Conservation (phyloP, 2,329 filamentous ascomycete species). For the Fusarium equiseti region DNA sequence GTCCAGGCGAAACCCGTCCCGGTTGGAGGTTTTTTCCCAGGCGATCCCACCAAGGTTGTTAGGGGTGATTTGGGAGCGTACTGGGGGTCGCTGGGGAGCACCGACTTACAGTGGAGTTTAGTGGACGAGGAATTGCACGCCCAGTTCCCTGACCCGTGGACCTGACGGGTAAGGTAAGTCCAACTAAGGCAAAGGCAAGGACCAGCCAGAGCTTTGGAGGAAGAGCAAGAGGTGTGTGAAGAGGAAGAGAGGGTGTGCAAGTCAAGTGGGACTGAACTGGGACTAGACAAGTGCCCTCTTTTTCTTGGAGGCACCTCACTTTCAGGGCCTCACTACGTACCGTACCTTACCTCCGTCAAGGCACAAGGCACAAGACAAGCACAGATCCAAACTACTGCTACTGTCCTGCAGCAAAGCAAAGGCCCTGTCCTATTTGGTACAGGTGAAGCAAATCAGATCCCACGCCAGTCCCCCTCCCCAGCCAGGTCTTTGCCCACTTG, state of each 20-base stretch:
- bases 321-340: constrained; percentile 13
- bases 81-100: constrained; percentile 43
- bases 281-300: background rate
- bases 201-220: background rate
- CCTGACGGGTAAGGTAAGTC: constrained; percentile 4
- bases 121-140: constrained; percentile 20
- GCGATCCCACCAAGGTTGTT: constrained; percentile 51
- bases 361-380: constrained; percentile 32
- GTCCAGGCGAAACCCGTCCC: constrained; percentile 34
- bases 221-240: constrained; percentile 17
- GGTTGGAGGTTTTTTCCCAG: constrained; percentile 48
- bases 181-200: background rate
- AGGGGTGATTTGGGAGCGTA: constrained; percentile 52
- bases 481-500: constrained; percentile 38
- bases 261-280: background rate
- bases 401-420: constrained; percentile 21
- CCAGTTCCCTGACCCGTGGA: constrained; percentile 4
- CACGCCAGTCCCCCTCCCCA: constrained; percentile 39
- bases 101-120: constrained; percentile 42
- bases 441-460: constrained; percentile 43
- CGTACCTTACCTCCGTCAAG: constrained; percentile 34
- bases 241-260: constrained; percentile 10
- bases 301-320: constrained; percentile 7
- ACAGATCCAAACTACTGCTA: constrained; percentile 7
- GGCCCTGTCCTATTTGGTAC: constrained; percentile 6